These are phyloP conservation scores for Fusarium fujikuroi DNA, from an alignment of 2,329 filamentous ascomycete genomes.

Conservation along the genomic window DNA sequence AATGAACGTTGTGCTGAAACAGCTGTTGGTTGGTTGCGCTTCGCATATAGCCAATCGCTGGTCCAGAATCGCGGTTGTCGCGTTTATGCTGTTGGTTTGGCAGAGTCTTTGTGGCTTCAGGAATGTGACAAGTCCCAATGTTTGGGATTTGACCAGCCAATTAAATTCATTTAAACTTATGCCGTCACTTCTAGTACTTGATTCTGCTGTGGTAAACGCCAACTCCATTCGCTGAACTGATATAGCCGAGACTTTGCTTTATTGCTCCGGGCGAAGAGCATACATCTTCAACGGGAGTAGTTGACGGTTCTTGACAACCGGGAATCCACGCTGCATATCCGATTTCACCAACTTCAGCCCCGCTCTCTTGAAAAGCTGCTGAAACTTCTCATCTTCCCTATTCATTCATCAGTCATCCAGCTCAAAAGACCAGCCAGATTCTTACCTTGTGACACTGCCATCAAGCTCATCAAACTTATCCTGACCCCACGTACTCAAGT, in stretches of 20 bases:
- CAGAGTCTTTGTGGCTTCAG: background rate
- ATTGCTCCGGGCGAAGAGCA: constrained; percentile 5
- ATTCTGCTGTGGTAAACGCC: no score
- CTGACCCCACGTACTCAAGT: constrained; percentile 65
- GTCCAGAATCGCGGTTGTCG: background rate
- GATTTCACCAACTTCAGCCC: constrained; percentile 74
- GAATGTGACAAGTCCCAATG: no score
- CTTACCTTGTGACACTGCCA: constrained; percentile 77
- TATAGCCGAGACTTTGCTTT: background rate
- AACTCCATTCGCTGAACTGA: no score
- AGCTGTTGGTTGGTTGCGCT: background rate
- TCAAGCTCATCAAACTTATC: constrained; percentile 83
- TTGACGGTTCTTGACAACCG: constrained; percentile 58
- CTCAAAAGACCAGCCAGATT: fast-evolving
- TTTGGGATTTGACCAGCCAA: no score
- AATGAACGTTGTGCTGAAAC: background rate
- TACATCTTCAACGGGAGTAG: constrained; percentile 82
- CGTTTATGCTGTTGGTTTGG: background rate
- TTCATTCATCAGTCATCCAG: background rate
- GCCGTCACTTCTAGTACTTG: no score
- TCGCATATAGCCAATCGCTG: fast-evolving
- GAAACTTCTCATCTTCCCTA: constrained; percentile 74
- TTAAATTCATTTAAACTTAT: no score
- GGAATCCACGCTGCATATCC: constrained; percentile 78
- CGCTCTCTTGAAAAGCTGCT: constrained; percentile 73